A percentile compares a stretch with the other conserved stretches of the same genome.
phyloP scores from a whole-genome alignment of 31 red algal genomes.

The Endocladia muricata region DNA sequence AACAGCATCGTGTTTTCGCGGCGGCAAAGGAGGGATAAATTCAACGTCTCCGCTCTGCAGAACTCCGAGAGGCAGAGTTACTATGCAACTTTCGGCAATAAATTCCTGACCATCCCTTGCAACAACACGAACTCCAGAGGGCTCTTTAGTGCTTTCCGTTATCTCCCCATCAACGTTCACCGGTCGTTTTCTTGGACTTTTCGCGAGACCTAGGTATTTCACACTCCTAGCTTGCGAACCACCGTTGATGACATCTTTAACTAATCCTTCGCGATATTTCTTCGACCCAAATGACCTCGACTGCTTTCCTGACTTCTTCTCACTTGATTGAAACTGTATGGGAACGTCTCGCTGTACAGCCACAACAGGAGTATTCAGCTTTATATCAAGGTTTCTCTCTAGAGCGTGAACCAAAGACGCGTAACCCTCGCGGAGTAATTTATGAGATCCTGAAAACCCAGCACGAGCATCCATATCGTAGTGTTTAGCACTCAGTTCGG shows the following conservation, averaged over 20 bases:
- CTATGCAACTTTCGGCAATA: conserved; percentile 56
- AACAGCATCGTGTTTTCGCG: conserved; percentile 62
- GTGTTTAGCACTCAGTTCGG: conserved; percentile 72
- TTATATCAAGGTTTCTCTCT: conserved; percentile 54
- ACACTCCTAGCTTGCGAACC: neutral
- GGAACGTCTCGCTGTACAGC: conserved; percentile 55
- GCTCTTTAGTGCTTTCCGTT: conserved; percentile 16
- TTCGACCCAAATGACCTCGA: neutral
- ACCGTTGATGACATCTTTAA: neutral
- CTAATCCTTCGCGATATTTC: neutral
- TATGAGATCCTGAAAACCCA: conserved; percentile 83
- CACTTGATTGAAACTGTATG: conserved; percentile 1
- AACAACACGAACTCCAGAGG: conserved; percentile 39
- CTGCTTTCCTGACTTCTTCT: neutral
- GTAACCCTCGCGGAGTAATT: conserved; percentile 74
- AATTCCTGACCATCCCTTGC: conserved; percentile 44
- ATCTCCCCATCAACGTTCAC: neutral
- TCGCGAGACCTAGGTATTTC: neutral
- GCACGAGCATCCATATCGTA: conserved; percentile 87
- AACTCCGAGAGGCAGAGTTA: conserved; percentile 80
- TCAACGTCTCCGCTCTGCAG: conserved; percentile 61
- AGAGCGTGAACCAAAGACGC: conserved; percentile 73
- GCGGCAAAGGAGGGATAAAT: conserved; percentile 74
- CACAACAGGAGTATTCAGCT: conserved; percentile 35
- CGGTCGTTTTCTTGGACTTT: neutral